Evolutionary conservation across 2,329 filamentous ascomycete genomes (phyloP), one percentile per base, ranked within the genome.

Genomic region (Tothia fuscella): DNA sequence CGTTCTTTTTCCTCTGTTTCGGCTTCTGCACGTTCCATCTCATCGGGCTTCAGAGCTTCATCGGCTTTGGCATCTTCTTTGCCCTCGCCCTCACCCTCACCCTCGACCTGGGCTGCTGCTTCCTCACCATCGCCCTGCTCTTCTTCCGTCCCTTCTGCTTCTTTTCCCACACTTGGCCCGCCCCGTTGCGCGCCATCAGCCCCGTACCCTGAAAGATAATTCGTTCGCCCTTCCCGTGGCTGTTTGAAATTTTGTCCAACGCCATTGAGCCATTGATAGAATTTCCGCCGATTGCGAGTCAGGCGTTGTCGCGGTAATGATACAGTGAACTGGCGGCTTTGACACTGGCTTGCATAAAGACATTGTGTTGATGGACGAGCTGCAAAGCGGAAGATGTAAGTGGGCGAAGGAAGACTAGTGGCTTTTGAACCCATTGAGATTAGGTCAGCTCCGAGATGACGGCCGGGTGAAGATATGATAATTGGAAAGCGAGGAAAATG

Each of bases 231-330:
- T 1, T 63, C 62, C 3, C 71, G 50, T 31, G 68, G 69, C 10
- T 68, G 52, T 41, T 62, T 63, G 49, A 75, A 67, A 17, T 54
- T 57, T 48, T 55, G 56, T 7, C 72, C 72, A 21, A 70, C 67
- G 1, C 70, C 70, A 46, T 71, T 67, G 28, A 80, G 63, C 76
- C 76, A 80, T 47, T 61, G 58, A 50, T 70, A 75, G 65, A 78
- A 76, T 38, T 67, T 58, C 25, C 38, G 16, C 5, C 38, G 13
- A 17, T 40, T 24, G 3, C 38, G 38, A 24, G 38, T 40, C 10
- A 37, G 20, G 13, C 35, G 35, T 26, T 37, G 35, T n/a, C 28
- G 22, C 13, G 35, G 17, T 4, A 25, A 17, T 6, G 35, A 37
- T 21, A 16, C 35, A 17, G 35, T 25, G 20, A 37, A 37, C 10